Conservation (phyloP, 169 alveolate genomes). For the Cryptosporidium sp. region DNA sequence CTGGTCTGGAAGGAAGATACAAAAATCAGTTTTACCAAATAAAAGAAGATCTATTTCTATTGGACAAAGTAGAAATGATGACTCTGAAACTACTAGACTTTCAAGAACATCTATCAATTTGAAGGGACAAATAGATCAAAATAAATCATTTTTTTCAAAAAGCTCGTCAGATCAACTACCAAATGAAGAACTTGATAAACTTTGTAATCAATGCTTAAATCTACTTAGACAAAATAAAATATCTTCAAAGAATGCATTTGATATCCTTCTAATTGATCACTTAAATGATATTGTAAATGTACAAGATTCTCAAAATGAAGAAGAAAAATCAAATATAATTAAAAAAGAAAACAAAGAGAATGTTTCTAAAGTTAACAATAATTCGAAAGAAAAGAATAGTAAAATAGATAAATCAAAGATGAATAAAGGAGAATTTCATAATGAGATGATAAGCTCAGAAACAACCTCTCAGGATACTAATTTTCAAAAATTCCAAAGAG, state of each 20-base stretch:
- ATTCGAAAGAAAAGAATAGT: not conserved
- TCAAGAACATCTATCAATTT: conserved; percentile 31
- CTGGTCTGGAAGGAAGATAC: not conserved
- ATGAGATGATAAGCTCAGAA: not conserved
- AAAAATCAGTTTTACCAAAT: conserved; percentile 23
- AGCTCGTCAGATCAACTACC: conserved; percentile 13
- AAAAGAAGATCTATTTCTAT: conserved; percentile 26
- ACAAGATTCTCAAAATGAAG: not conserved
- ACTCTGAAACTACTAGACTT: not conserved
- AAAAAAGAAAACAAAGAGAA: not conserved
- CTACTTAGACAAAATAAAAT: conserved; percentile 81
- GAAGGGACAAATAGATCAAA: conserved; percentile 40
- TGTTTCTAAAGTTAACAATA: not conserved
- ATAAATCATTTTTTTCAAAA: conserved; percentile 4
- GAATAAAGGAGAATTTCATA: not conserved
- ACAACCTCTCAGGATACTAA: conserved; percentile 2
- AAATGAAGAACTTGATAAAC: conserved; percentile 23
- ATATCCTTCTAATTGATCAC: conserved; percentile 86
- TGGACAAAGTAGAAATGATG: not conserved
- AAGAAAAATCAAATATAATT: not conserved
- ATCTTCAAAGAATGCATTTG: conserved; percentile 87
- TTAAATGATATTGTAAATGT: conserved; percentile 84
- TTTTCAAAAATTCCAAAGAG: conserved; percentile 65
- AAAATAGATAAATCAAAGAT: not conserved
- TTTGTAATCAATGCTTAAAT: conserved; percentile 52